Evolutionary conservation across 1,284 basidiomycete genomes (phyloP).

Genomic region (Boletellus sp.): DNA sequence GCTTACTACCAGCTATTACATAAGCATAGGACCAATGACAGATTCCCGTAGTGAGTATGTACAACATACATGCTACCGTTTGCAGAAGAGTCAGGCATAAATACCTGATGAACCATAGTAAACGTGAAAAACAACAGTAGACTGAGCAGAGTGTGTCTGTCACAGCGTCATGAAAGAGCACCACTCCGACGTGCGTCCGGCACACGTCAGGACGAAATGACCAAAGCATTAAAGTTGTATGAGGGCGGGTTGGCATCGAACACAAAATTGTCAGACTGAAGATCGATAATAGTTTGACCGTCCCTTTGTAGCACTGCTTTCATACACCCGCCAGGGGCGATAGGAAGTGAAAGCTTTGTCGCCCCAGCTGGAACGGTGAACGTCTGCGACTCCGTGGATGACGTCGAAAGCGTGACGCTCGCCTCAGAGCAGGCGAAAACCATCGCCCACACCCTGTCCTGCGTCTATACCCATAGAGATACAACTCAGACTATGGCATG

Average conservation of each 20-base stretch:
- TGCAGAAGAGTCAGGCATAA: not conserved
- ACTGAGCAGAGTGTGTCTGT: not conserved
- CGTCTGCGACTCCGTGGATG: constrained; percentile 41
- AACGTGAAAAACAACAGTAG: not conserved
- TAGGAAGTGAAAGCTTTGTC: constrained; percentile 62
- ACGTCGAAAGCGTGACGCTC: constrained; percentile 50
- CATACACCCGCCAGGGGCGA: constrained; percentile 58
- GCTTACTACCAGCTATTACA: not conserved
- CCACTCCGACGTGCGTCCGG: constrained; percentile 1
- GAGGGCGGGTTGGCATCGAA: constrained; percentile 51
- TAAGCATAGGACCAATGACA: not conserved
- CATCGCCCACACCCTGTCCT: constrained; percentile 63
- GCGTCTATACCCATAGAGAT: constrained; percentile 31
- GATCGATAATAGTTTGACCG: constrained; percentile 49
- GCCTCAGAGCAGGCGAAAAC: constrained; percentile 59
- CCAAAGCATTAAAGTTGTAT: constrained; percentile 69
- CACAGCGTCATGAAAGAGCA: too few relatives aligned
- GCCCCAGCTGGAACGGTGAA: constrained; percentile 57
- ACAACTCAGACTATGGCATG: constrained; percentile 7
- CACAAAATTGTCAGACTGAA: constrained; percentile 46
- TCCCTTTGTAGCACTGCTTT: constrained; percentile 54
- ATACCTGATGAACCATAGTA: not conserved
- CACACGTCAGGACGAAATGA: constrained; percentile 31
- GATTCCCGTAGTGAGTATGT: too few relatives aligned
- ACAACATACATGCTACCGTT: not conserved